phyloP scores from a whole-genome alignment of 139 green algal species.

The Ettlia oleoabundans region DNA sequence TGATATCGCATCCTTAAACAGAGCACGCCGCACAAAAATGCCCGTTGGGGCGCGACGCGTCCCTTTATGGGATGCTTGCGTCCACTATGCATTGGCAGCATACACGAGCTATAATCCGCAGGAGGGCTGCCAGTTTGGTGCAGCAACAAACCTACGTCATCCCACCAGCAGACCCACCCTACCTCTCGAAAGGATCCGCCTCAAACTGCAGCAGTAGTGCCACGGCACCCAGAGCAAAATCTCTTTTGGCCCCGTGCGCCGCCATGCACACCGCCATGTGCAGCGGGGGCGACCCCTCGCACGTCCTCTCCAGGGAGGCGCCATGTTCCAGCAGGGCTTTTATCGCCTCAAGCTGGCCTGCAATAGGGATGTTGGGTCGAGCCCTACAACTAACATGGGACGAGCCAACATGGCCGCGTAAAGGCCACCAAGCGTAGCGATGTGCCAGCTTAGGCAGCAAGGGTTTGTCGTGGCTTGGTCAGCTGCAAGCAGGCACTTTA shows the following conservation, averaged over 20 bases:
- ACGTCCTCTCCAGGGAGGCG: constrained; percentile 38
- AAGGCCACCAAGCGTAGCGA: no score
- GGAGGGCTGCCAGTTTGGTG: background rate
- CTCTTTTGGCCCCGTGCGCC: constrained; percentile 21
- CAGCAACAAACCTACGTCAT: background rate
- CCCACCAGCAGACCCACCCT: background rate
- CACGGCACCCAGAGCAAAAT: constrained; percentile 42
- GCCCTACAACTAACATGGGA: no score
- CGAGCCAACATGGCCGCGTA: no score
- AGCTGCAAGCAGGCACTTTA: no score
- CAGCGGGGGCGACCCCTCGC: constrained; percentile 75
- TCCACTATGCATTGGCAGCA: background rate
- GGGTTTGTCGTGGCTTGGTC: no score
- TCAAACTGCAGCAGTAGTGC: constrained; percentile 59
- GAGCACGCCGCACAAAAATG: constrained; percentile 8
- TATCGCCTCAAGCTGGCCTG: constrained; percentile 64
- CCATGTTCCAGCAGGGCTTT: constrained; percentile 62
- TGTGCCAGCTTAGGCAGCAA: no score
- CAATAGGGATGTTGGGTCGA: background rate
- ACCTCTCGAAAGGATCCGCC: constrained; percentile 49
- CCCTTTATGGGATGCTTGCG: constrained; percentile 26
- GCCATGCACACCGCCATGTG: constrained; percentile 66
- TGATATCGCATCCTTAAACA: constrained; percentile 30
- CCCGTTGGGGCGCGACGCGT: background rate
- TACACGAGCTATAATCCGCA: background rate